Conservation (phyloP, 2,329 filamentous ascomycete genomes). For the Hortaea werneckii region DNA sequence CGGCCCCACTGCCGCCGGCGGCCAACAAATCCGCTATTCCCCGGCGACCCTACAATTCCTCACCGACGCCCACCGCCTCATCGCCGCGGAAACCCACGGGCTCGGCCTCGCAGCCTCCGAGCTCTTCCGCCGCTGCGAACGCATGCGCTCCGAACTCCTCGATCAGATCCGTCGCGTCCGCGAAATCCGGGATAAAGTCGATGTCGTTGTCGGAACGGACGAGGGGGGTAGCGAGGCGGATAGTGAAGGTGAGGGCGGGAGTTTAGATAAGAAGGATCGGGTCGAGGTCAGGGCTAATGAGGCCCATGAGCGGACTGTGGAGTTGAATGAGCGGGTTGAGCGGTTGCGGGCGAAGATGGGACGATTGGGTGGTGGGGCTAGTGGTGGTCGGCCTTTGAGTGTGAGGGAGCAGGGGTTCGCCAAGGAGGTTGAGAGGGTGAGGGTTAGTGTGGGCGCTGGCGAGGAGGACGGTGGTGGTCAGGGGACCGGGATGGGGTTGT, state of each 20-base stretch:
- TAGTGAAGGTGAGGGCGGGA: slow-evolving; percentile 33
- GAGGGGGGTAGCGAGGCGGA: slow-evolving; percentile 41
- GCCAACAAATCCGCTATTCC: slow-evolving; percentile 52
- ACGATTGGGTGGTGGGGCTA: slow-evolving; percentile 31
- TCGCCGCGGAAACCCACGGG: slow-evolving; percentile 58
- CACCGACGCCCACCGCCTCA: slow-evolving; percentile 60
- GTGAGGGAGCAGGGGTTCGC: slow-evolving; percentile 53
- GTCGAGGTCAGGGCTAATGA: slow-evolving; percentile 49
- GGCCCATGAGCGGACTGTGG: slow-evolving; percentile 47
- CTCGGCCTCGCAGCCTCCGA: slow-evolving; percentile 62
- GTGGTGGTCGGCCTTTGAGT: slow-evolving; percentile 41
- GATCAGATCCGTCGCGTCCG: slow-evolving; percentile 58
- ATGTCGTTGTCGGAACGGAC: slow-evolving; percentile 51
- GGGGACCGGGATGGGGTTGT: neutral
- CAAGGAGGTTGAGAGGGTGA: slow-evolving; percentile 42
- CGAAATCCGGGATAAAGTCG: slow-evolving; percentile 56
- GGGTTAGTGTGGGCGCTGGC: slow-evolving; percentile 17
- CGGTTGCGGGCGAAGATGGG: slow-evolving; percentile 42
- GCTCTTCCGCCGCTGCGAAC: slow-evolving; percentile 60
- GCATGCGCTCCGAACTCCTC: slow-evolving; percentile 56
- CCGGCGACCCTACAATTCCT: slow-evolving; percentile 62
- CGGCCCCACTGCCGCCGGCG: slow-evolving; percentile 49
- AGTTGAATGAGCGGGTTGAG: slow-evolving; percentile 51
- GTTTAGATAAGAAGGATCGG: slow-evolving; percentile 28
- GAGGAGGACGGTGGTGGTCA: neutral